These are phyloP conservation scores for Neurospora crassa DNA, from an alignment of 2,329 filamentous ascomycete species.

Conservation along the genomic window DNA sequence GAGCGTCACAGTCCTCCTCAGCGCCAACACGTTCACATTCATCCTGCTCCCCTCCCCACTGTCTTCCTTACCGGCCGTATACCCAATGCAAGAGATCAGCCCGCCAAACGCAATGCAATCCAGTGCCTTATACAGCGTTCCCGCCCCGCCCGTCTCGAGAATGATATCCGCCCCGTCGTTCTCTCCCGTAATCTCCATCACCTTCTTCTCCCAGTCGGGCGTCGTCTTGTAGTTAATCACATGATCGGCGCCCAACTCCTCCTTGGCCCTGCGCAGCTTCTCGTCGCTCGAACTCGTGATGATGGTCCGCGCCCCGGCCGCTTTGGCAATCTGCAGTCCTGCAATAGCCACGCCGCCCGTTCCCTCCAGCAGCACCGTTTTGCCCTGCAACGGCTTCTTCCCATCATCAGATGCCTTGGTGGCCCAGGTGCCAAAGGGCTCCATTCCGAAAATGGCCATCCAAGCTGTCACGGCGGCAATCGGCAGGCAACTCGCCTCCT, in stretches of 20 bases:
- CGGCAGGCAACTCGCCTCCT: conserved; percentile 51
- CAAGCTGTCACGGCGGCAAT: conserved; percentile 55
- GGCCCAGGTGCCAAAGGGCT: conserved; percentile 32
- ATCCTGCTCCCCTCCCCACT: conserved; percentile 37
- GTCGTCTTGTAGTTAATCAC: conserved; percentile 44
- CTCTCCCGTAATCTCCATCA: conserved; percentile 33
- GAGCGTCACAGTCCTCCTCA: conserved; percentile 35
- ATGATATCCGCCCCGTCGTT: conserved; percentile 42
- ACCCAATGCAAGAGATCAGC: conserved; percentile 39
- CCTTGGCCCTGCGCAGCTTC: conserved; percentile 36
- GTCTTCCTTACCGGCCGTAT: conserved; percentile 45
- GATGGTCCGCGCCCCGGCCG: conserved; percentile 40
- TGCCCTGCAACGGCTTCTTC: conserved; percentile 19
- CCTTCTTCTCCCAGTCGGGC: conserved; percentile 40
- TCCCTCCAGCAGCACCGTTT: conserved; percentile 42
- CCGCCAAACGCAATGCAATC: conserved; percentile 45
- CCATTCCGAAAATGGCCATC: conserved; percentile 55
- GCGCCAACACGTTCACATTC: conserved; percentile 50
- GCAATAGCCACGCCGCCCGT: conserved; percentile 44
- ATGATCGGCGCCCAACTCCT: conserved; percentile 39
- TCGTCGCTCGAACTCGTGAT: conserved; percentile 45
- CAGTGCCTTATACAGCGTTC: conserved; percentile 43
- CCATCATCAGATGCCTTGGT: conserved; percentile 34
- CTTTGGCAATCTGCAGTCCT: conserved; percentile 44
- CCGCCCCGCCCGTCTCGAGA: conserved; percentile 44